Evolutionary conservation across 2,329 filamentous ascomycete species (phyloP), one percentile per base, ranked within the genome.

Genomic region (Pseudocercospora pini-densiflorae): DNA sequence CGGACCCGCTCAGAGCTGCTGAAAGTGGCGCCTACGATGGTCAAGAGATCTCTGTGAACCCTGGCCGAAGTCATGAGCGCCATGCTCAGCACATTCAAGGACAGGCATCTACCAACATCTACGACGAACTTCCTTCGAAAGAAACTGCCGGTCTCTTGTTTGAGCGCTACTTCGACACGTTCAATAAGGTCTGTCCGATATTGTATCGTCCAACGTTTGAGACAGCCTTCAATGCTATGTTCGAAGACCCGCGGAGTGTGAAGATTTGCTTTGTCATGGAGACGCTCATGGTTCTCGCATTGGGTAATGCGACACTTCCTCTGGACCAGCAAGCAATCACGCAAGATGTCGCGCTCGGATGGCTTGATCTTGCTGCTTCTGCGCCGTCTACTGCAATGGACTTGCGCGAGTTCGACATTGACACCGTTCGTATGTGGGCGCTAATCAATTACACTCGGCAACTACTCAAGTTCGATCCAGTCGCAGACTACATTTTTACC

Each of bases 11-110:
- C 10, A 7, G 27, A 31, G 19, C 53, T 5, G 53, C 53, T 12
- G 53, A 57, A 57, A 57, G 27, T 33, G 53, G 53, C 12, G 53
- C 53, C n/a, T 57, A 57, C n/a, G 24, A 57, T 33, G 53, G 31
- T 10, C 53, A 57, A 10, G 53, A 57, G 10, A 47, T 19, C n/a
- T 47, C 45, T 5, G 45, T 47, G 7, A 47, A 19, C 5, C 45
- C 45, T 47, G 45, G 45, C 7, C n/a, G 21, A 47, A 47, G 45
- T 5, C 45, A 47, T 21, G 45, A 47, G 12, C 45, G 21, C 8
- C 45, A 47, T 23, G 45, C 45, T 7, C 45, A 47, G 45, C 45
- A 47, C 21, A 47, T 47, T 47, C 49, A 27, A 12, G 49, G 19
- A 24, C 49, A 53, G 24, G 49, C 49, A 40, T 40, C 33, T 59